Percentiles rank a stretch among this genome's conserved stretches.
Evolutionary conservation across 2,329 filamentous ascomycete species (phyloP).

Genomic region (Penicillium paneum): DNA sequence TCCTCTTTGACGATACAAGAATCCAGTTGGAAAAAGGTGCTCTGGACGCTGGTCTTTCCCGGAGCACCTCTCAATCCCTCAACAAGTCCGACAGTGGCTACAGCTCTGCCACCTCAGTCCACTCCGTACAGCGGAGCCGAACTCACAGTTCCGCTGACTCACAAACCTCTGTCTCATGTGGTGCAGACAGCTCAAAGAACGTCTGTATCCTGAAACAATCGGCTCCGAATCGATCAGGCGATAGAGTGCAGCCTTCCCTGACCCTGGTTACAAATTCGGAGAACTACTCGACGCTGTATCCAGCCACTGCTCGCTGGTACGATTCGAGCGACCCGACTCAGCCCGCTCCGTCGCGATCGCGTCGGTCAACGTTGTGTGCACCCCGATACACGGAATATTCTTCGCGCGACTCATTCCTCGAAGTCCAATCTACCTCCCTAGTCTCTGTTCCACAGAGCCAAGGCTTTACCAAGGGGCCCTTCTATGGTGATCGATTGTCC

Average conservation of each 20-base stretch:
- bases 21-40: constrained; percentile 14
- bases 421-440: background rate
- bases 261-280: constrained; percentile 19
- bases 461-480: constrained; percentile 3
- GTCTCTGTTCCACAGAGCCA: constrained; percentile 2
- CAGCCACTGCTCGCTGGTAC: constrained; percentile 14
- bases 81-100: constrained; percentile 41
- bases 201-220: constrained; percentile 2
- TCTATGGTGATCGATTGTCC: constrained; percentile 15
- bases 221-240: background rate
- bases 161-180: constrained; percentile 23
- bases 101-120: constrained; percentile 36
- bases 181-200: constrained; percentile 14
- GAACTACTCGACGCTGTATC: constrained; percentile 15
- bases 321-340: constrained; percentile 14
- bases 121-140: constrained; percentile 26
- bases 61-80: constrained; percentile 23
- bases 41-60: constrained; percentile 10
- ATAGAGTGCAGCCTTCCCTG: constrained; percentile 18
- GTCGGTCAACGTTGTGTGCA: constrained; percentile 24
- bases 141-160: constrained; percentile 28
- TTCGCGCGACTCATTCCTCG: background rate
- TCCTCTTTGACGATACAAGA: constrained; percentile 16
- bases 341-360: constrained; percentile 5
- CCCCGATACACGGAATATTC: constrained; percentile 24